A percentile compares a stretch with the other conserved stretches of the same genome.
phyloP scores from a whole-genome alignment of 2,329 filamentous ascomycete species.

The Aquanectria penicillioides region DNA sequence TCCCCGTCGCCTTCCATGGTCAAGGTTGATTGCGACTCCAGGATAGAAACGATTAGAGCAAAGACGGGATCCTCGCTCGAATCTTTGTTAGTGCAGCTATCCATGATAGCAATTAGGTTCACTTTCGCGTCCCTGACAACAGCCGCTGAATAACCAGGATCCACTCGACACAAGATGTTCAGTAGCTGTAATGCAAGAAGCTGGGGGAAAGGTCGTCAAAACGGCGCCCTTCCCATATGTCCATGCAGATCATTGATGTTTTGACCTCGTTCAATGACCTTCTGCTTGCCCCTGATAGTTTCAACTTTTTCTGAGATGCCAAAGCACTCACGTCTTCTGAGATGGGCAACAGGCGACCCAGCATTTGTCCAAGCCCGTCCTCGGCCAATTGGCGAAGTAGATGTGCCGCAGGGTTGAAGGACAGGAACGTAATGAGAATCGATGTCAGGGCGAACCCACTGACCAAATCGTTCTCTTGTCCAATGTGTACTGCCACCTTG shows the following conservation, averaged over 20 bases:
- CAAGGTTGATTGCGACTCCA: slow-evolving; percentile 48
- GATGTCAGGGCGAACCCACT: slow-evolving; percentile 72
- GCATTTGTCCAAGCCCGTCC: slow-evolving; percentile 63
- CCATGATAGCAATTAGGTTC: slow-evolving; percentile 39
- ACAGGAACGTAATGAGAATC: slow-evolving; percentile 70
- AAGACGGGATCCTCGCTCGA: slow-evolving; percentile 49
- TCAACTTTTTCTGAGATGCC: slow-evolving; percentile 72
- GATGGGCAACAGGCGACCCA: slow-evolving; percentile 64
- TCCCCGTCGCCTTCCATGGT: slow-evolving; percentile 35
- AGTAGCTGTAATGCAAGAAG: slow-evolving; percentile 71
- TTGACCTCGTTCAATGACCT: slow-evolving; percentile 66
- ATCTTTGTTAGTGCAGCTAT: slow-evolving; percentile 30
- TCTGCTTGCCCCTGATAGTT: slow-evolving; percentile 74
- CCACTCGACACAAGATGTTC: slow-evolving; percentile 52
- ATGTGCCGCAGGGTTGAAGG: slow-evolving; percentile 68
- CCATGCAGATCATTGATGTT: slow-evolving; percentile 59
- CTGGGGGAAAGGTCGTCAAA: slow-evolving; percentile 68
- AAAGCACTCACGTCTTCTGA: slow-evolving; percentile 67
- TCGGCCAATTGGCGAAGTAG: slow-evolving; percentile 66
- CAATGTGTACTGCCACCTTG: slow-evolving; percentile 71
- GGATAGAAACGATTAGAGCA: slow-evolving; percentile 53
- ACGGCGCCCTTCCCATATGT: slow-evolving; percentile 68
- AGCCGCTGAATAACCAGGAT: slow-evolving; percentile 41
- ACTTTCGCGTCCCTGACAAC: slow-evolving; percentile 43
- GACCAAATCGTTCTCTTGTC: slow-evolving; percentile 67